Base-by-base conservation (phyloP, 1,139 yeast species). In the Saccharomyces hybrid region DNA sequence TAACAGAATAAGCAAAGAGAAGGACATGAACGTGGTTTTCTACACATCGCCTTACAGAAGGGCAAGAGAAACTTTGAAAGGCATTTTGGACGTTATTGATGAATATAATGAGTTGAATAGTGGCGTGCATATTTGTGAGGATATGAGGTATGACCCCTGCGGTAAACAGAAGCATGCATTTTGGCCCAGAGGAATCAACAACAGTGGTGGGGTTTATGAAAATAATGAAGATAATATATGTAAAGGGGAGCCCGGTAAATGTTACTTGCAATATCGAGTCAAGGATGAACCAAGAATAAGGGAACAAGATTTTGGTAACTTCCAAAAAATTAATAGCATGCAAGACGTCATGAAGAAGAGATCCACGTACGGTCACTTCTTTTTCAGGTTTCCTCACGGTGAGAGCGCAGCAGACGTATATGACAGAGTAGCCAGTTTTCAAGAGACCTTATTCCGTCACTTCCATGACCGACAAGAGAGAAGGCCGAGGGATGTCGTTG, bases 361-460 rank as follows among this genome's bases (percentile, higher is more conserved):
- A 49, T 91, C 96, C 0, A 83, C 83, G 60, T 90, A 90, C 71
- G 97, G 97, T 0, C 96, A 89, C 71, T 90, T 90, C 63, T 90
- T 90, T 71, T 90, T 86, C 68, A 73, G 97, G 54, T 90, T 90
- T 34, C 97, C 97, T 9, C 84, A 87, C 65, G 97, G 97, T 3
- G 97, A 90, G 69, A 85, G 93, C 64, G 97, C 97, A 0, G 97
- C 97, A 0, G 97, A 90, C 70, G 97, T 90, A 2, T 90, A 84
- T 71, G 97, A 90, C 69, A 74, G 97, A 51, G 86, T 91, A 58
- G 87, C 96, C 2, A 87, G 95, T 41, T 90, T 90, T 70, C 89
- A 89, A 67, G 97, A 89, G 69, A 82, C 95, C 0, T 71, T 90
- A 49, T 88, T 84, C 68, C 76, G 97, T 47, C 95, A 87, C 66